Conservation (phyloP, 495 filamentous ascomycete species). For the Neurospora sp. region DNA sequence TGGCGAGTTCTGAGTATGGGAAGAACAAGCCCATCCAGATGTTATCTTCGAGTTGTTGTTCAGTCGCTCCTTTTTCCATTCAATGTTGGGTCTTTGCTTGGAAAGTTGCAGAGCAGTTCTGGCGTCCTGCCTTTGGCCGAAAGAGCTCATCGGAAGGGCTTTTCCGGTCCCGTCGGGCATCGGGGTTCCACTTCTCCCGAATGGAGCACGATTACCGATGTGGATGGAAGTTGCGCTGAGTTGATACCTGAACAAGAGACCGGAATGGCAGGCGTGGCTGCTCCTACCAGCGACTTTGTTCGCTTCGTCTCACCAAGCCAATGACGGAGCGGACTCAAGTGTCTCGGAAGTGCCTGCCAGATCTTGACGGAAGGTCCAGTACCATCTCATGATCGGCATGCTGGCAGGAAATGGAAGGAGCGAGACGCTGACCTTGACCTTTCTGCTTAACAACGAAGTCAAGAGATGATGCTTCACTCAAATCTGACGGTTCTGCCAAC, state of each 20-base stretch:
- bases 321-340: background rate
- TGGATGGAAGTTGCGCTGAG: background rate
- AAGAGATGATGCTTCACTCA: background rate
- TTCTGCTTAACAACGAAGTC: background rate
- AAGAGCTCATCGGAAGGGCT: background rate
- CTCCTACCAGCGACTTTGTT: background rate
- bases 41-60: background rate
- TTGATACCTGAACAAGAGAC: background rate
- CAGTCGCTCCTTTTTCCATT: background rate
- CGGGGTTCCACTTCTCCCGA: background rate
- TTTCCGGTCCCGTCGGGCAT: background rate
- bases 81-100: background rate
- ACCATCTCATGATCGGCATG: background rate
- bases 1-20: background rate
- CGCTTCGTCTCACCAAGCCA: background rate
- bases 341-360: background rate
- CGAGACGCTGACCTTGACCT: background rate
- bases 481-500: background rate
- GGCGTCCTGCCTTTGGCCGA: background rate
- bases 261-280: background rate
- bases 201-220: background rate
- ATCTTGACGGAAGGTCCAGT: background rate
- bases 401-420: background rate
- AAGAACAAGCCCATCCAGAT: background rate
- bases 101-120: background rate